Evolutionary conservation across 139 green algal genomes (phyloP).

Genomic region (Coelastrella sp.): DNA sequence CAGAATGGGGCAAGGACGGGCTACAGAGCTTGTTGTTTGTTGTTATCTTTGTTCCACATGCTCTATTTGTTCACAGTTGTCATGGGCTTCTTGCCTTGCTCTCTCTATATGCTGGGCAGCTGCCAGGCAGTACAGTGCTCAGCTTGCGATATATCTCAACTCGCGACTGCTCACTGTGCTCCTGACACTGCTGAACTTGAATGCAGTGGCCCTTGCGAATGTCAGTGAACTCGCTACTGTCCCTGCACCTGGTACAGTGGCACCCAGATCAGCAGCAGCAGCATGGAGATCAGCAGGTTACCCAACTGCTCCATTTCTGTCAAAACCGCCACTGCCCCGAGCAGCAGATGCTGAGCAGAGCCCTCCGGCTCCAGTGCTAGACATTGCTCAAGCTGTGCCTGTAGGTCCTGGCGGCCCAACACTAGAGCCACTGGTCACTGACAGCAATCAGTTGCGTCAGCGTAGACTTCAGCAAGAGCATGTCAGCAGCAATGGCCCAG

Average conservation of each 20-base stretch:
- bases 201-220: slow-evolving; percentile 27
- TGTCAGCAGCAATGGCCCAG: neutral
- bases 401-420: neutral
- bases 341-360: neutral
- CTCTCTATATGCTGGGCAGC: neutral
- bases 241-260: neutral
- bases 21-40: neutral
- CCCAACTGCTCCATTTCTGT: neutral
- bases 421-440: neutral
- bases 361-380: neutral
- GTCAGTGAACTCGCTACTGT: neutral
- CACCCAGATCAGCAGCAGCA: neutral
- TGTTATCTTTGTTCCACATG: too few species aligned
- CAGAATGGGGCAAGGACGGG: too few species aligned
- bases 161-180: slow-evolving; percentile 5
- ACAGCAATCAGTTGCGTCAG: too few species aligned
- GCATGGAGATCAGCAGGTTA: slow-evolving; percentile 30
- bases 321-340: neutral
- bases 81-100: too few species aligned
- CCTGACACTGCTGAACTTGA: too few species aligned
- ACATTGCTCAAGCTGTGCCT: neutral
- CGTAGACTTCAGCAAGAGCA: slow-evolving; percentile 3
- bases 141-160: too few species aligned
- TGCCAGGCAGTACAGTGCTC: neutral
- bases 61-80: too few species aligned